phyloP scores from a whole-genome alignment of 108 stramenopile genomes.

The Nitzschia palea region DNA sequence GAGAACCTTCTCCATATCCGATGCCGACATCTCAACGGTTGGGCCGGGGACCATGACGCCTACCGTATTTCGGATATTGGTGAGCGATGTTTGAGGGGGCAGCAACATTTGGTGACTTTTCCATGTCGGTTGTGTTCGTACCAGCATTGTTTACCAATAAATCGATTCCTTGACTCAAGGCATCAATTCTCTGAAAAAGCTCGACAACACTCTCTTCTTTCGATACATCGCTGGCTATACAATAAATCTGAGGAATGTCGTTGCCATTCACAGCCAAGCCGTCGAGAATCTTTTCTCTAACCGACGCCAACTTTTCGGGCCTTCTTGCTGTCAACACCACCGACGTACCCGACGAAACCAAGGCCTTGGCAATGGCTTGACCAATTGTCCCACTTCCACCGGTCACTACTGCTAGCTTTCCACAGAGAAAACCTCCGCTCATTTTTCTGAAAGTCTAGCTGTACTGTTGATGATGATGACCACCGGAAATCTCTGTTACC shows the following conservation, averaged over 20 bases:
- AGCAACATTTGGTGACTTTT: neutral
- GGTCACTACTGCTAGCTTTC: slow-evolving; percentile 75
- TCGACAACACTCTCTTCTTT: slow-evolving; percentile 17
- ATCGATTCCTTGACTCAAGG: neutral
- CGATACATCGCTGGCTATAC: slow-evolving; percentile 9
- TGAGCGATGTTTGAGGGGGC: neutral
- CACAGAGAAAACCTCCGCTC: neutral
- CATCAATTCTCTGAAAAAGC: slow-evolving; percentile 7
- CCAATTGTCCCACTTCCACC: slow-evolving; percentile 95
- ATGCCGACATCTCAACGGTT: neutral
- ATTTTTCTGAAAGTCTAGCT: too few relatives aligned
- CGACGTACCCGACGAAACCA: slow-evolving; percentile 1
- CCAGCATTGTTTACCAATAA: slow-evolving; percentile 19
- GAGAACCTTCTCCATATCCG: slow-evolving; percentile 51
- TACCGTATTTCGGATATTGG: neutral
- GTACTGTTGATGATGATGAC: too few relatives aligned
- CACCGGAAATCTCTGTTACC: too few relatives aligned
- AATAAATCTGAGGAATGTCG: neutral
- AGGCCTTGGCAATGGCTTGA: slow-evolving; percentile 56
- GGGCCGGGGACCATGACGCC: slow-evolving; percentile 3
- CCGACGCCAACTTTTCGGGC: slow-evolving; percentile 6
- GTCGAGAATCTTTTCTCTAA: neutral
- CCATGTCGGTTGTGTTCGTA: neutral
- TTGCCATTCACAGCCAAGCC: neutral
- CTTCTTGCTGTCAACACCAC: slow-evolving; percentile 12